Percentiles rank a stretch among this genome's conserved stretches.
Evolutionary conservation across 225 moss, liverwort and hornwort species (phyloP).

Genomic region (Pseudisothecium myosuroides): DNA sequence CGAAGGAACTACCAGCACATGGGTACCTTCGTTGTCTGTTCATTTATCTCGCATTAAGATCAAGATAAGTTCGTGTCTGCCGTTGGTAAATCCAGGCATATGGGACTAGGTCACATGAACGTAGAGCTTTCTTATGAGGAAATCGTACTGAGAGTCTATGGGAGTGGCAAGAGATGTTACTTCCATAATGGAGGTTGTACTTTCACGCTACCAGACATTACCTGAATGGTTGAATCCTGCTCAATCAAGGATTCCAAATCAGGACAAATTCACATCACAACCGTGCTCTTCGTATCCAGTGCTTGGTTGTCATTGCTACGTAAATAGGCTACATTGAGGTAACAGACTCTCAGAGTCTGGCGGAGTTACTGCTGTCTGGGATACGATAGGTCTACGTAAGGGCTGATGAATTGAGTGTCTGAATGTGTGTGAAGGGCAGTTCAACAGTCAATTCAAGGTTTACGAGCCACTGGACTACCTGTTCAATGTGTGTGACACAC

Average conservation of each 20-base stretch:
- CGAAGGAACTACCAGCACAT: conserved; percentile 22
- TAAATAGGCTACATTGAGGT: not conserved
- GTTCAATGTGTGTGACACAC: conserved; percentile 32
- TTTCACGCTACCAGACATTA: not conserved
- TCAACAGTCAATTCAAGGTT: conserved; percentile 30
- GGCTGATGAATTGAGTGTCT: not conserved
- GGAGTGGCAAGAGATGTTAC: not conserved
- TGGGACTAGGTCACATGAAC: not conserved
- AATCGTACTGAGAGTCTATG: not conserved
- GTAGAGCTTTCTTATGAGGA: not conserved
- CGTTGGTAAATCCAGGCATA: not conserved
- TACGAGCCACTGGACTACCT: conserved; percentile 30
- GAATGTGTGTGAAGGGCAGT: not conserved
- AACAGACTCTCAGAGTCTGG: not conserved
- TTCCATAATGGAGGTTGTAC: not conserved
- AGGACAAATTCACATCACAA: not conserved
- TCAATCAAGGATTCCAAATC: not conserved
- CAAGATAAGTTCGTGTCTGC: not conserved
- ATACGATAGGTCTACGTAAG: too few species aligned
- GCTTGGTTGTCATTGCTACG: not conserved
- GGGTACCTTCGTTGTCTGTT: not conserved
- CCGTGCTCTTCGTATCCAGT: not conserved
- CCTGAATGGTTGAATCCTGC: not conserved
- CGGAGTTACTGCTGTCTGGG: not conserved
- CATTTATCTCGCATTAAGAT: not conserved